Evolutionary conservation across 164 flowering plant species (phyloP), one percentile per base, ranked within the genome.

Genomic region (Chimonanthus praecox): DNA sequence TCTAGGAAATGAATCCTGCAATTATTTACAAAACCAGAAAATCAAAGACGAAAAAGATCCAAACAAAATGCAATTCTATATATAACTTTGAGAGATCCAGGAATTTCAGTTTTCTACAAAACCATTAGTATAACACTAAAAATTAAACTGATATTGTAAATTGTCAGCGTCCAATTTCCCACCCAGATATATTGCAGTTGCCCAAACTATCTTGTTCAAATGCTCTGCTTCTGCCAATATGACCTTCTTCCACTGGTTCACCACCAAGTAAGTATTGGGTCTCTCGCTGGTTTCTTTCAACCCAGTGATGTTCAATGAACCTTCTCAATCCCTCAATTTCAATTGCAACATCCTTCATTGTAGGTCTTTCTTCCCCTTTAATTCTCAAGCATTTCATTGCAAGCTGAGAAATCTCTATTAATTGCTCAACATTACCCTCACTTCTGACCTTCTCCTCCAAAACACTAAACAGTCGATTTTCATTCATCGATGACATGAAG

Each of bases 291-390:
- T 66, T 46, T 8, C 16, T 44, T 46, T 10, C 48, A 11, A 18
- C 21, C 68, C 68, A 45, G 3, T 16, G 49, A 66, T 45, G 68
- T 3, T 44, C 68, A 8, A 18, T 3, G 16, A 13, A 46, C 70
- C 20, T 60, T 46, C 73, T 71, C 50, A 60, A 60, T 2, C 64
- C 66, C 10, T 71, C 73, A 10, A 71, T 33, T 2, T 71, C 73
- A 2, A 62, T 20, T n/a, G 50, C 67, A 11, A 71, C 66, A 58
- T 71, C 44, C 44, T 71, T 71, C 73, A 71, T 71, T 3, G 73
- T 58, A 9, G 73, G 73, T 58, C 73, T 45, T 47, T 71, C 66
- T 60, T 71, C 73, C 5, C 73, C 73, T 47, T 47, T 71, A 2
- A 58, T 2, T 2, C 11, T 71, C 44, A 71, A 71, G 66, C 73